These are phyloP conservation scores for Fagopyrum tataricum DNA, from an alignment of 148 eudicot genomes.

Conservation along the genomic window DNA sequence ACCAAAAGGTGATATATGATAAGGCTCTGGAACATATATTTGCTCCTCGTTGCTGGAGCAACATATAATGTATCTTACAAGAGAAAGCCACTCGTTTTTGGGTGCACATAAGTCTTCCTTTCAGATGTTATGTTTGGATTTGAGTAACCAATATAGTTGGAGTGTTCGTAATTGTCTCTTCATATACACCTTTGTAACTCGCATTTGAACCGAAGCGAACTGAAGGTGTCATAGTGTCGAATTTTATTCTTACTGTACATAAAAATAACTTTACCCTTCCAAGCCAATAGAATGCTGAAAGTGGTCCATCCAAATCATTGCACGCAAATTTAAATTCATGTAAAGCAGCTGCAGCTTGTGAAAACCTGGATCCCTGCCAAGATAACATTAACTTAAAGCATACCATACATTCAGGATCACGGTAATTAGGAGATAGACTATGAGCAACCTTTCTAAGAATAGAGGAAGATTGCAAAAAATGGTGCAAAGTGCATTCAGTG, in stretches of 20 bases:
- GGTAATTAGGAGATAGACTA: not conserved
- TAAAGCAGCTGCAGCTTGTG: slow-evolving; percentile 90
- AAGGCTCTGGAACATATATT: not conserved
- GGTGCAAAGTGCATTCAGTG: slow-evolving; percentile 50
- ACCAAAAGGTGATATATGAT: not conserved
- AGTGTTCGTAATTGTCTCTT: not conserved
- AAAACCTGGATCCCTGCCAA: slow-evolving; percentile 72
- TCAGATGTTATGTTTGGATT: not conserved
- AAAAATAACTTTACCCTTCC: slow-evolving; percentile 61
- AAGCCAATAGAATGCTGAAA: slow-evolving; percentile 63
- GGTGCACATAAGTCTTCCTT: not conserved
- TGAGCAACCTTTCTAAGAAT: slow-evolving; percentile 76
- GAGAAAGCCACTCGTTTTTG: not conserved
- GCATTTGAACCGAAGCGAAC: not conserved
- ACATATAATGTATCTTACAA: not conserved
- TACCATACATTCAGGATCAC: not conserved
- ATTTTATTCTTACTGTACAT: not conserved
- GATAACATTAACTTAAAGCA: not conserved
- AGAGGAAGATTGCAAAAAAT: slow-evolving; percentile 80
- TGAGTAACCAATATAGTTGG: not conserved
- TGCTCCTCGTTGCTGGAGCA: not conserved
- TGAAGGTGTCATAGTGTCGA: not conserved
- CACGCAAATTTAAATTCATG: slow-evolving; percentile 74
- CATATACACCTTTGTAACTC: not conserved
- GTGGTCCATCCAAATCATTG: slow-evolving; percentile 37